Evolutionary conservation across 768 basidiomycete species (phyloP).

Genomic region (Pulveroboletus sp.): DNA sequence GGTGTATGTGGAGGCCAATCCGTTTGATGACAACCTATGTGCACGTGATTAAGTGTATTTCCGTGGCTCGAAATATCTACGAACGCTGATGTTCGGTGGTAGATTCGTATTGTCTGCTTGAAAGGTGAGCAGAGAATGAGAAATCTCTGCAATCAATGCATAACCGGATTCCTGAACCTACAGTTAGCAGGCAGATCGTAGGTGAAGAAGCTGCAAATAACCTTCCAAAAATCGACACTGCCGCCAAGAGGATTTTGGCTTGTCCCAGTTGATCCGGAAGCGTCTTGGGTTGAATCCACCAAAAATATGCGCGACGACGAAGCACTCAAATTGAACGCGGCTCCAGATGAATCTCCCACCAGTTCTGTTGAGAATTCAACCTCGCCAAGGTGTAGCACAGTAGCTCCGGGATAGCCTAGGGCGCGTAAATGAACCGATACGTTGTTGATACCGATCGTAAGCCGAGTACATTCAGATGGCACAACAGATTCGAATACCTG

Average conservation of each 20-base stretch:
- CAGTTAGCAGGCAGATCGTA: constrained; percentile 3
- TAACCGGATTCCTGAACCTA: constrained; percentile 53
- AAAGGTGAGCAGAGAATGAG: constrained; percentile 44
- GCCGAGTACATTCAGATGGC: constrained; percentile 77
- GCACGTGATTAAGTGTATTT: constrained; percentile 1
- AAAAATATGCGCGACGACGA: constrained; percentile 48
- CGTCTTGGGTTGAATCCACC: constrained; percentile 47
- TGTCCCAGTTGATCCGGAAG: constrained; percentile 15
- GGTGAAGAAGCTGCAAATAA: constrained; percentile 27
- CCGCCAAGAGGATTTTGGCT: constrained; percentile 16
- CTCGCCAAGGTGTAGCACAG: constrained; percentile 64
- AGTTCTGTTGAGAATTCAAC: constrained; percentile 70
- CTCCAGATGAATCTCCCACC: constrained; percentile 58
- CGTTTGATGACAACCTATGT: constrained; percentile 52
- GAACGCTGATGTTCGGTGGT: constrained; percentile 38
- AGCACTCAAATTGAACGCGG: constrained; percentile 45
- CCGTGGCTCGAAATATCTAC: constrained; percentile 10
- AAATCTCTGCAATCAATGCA: constrained; percentile 59
- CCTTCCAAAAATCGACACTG: constrained; percentile 64
- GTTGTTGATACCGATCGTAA: constrained; percentile 62
- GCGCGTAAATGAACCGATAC: constrained; percentile 60
- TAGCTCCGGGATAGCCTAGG: constrained; percentile 54
- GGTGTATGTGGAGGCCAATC: constrained; percentile 52
- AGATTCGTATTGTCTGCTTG: constrained; percentile 21
- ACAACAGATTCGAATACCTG: constrained; percentile 91